Percentiles rank a stretch among this genome's conserved stretches.
These are phyloP conservation scores for Aureobasidium uvarum DNA, from an alignment of 2,329 filamentous ascomycete genomes.

Conservation along the genomic window DNA sequence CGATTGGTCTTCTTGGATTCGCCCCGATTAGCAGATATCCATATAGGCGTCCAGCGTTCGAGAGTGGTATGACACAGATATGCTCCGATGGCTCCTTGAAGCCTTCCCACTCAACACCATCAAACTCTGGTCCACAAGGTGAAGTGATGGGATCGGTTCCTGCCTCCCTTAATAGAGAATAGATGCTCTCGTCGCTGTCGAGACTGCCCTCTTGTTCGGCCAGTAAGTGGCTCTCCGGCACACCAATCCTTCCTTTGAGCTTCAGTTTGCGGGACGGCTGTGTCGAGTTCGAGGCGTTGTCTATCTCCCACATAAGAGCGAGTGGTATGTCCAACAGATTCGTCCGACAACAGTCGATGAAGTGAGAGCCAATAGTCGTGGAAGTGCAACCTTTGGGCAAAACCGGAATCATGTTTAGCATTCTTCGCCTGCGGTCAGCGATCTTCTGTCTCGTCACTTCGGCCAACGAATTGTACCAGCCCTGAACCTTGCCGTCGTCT, in stretches of 20 bases:
- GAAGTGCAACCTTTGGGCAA: neutral
- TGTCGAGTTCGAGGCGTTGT: neutral
- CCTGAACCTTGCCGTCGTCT: conserved; percentile 22
- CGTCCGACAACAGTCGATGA: conserved; percentile 5
- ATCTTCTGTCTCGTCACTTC: conserved; percentile 28
- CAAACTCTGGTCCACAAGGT: conserved; percentile 22
- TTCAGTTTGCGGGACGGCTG: neutral
- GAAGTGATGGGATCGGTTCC: neutral
- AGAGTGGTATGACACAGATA: conserved; percentile 9
- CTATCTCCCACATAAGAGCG: neutral
- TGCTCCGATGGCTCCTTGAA: conserved; percentile 29
- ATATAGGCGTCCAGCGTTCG: conserved; percentile 4
- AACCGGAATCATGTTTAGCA: conserved; percentile 16
- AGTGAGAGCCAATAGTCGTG: neutral
- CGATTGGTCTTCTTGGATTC: conserved; percentile 26
- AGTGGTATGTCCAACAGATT: conserved; percentile 15
- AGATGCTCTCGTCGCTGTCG: neutral
- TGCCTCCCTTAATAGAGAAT: neutral
- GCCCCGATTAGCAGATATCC: conserved; percentile 26
- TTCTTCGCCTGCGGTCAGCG: conserved; percentile 26
- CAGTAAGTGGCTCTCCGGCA: conserved; percentile 4
- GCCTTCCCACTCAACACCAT: conserved; percentile 31
- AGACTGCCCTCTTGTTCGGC: neutral
- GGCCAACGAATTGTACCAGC: conserved; percentile 28
- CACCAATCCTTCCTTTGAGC: neutral